Percentiles rank a stretch among this genome's conserved stretches.
phyloP scores from a whole-genome alignment of 1,284 basidiomycete genomes.

The Paramarasmius palmivorus region DNA sequence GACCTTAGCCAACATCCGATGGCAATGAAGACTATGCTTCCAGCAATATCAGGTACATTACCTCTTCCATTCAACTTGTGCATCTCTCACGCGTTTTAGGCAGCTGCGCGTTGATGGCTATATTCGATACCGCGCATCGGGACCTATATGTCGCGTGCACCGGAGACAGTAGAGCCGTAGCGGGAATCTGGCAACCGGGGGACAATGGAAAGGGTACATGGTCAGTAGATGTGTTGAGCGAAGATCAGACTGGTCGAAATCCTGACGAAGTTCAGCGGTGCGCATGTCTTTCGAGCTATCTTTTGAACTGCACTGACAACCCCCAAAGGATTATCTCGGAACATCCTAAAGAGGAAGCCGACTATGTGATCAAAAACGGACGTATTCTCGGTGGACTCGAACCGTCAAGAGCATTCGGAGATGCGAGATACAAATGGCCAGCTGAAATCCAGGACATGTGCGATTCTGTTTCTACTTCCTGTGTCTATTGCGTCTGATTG shows the following conservation, averaged over 20 bases:
- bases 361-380: slow-evolving; percentile 83
- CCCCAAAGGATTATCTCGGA: slow-evolving; percentile 80
- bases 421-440: slow-evolving; percentile 92
- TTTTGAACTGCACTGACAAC: slow-evolving; percentile 16
- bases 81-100: slow-evolving; percentile 40
- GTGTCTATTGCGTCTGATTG: slow-evolving; percentile 10
- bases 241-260: slow-evolving; percentile 96
- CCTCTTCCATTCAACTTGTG: background rate
- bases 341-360: slow-evolving; percentile 83
- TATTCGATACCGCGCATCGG: slow-evolving; percentile 81
- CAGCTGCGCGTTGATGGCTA: slow-evolving; percentile 84
- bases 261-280: slow-evolving; percentile 78
- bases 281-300: slow-evolving; percentile 4
- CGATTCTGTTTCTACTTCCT: slow-evolving; percentile 26
- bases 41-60: slow-evolving; percentile 69
- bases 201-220: slow-evolving; percentile 64
- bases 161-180: slow-evolving; percentile 95
- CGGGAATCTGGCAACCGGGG: slow-evolving; percentile 83
- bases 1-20: slow-evolving; percentile 74
- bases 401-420: slow-evolving; percentile 93
- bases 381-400: slow-evolving; percentile 92
- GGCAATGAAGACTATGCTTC: slow-evolving; percentile 69
- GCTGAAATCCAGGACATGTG: slow-evolving; percentile 73
- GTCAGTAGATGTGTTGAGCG: slow-evolving; percentile 89
- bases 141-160: slow-evolving; percentile 90